Evolutionary conservation across 2,329 filamentous ascomycete genomes (phyloP), one percentile per base, ranked within the genome.

Genomic region (Colletotrichum tropicicola): DNA sequence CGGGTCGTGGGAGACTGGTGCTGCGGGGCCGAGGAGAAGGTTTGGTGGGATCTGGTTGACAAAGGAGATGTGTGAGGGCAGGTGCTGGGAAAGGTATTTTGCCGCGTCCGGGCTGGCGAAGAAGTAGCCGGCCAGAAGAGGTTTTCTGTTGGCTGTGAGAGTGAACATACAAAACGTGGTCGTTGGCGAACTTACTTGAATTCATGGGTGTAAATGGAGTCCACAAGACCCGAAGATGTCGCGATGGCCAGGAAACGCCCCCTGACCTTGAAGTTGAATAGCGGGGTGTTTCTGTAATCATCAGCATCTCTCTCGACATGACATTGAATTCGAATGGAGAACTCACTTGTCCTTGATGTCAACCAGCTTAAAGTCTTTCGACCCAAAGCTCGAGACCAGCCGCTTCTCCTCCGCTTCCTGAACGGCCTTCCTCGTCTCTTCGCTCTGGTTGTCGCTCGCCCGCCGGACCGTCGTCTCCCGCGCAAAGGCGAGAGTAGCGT

Each of bases 11-110:
- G 35, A 51, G 17, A 51, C 25, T 9, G 62, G 51, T 27, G 62
- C 62, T 12, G 62, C 62, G 4, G 62, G 62, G 5, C 62, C 62
- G 4, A 65, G 49, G 5, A 90, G 80, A 2, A 90, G 75, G 32
- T 85, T 79, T 2, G 76, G 67, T 0, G 88, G 87, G 6, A 90
- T 80, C 55, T 88, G 83, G 71, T 90, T 90, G 59, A 87, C 76
- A 70, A 84, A 85, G 0, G 83, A 82, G 1, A 82, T 71, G 12
- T 82, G 75, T 3, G 85, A 78, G 8, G 78, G 70, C 35, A 89
- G 75, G 72, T 86, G 88, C 67, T 90, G 85, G 7, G 80, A 78
- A 5, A 90, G 77, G 67, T 90, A 91, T 71, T 90, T 90, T 15
- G 82, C 85, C 3, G 83, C 75, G 2, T 77, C 67, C 0, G 82